phyloP scores from a whole-genome alignment of 2,329 filamentous ascomycete species.

The Cladorrhinum sp. region DNA sequence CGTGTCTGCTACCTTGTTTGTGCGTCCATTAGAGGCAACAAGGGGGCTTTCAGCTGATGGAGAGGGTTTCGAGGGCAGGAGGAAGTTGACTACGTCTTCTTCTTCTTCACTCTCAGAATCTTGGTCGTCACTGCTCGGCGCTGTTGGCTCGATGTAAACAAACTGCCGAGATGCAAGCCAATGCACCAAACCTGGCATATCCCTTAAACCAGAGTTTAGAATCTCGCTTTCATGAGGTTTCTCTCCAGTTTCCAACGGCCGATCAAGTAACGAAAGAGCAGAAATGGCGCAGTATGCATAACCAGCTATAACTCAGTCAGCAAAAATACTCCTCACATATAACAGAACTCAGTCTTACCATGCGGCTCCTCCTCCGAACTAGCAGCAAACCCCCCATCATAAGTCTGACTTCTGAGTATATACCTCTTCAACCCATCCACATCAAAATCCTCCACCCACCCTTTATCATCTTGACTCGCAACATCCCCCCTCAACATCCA shows the following conservation, averaged over 20 bases:
- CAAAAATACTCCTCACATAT: not conserved
- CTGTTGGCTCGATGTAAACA: slow-evolving; percentile 46
- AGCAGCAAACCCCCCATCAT: slow-evolving; percentile 82
- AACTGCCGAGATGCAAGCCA: slow-evolving; percentile 63
- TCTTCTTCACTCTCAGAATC: slow-evolving; percentile 45
- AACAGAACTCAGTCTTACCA: slow-evolving; percentile 46
- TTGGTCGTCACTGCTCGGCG: slow-evolving; percentile 38
- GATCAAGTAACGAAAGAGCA: slow-evolving; percentile 71
- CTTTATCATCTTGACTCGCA: slow-evolving; percentile 48
- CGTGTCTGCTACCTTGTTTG: slow-evolving; percentile 89
- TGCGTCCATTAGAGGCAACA: slow-evolving; percentile 83
- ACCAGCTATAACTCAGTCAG: slow-evolving; percentile 57
- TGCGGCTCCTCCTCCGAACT: slow-evolving; percentile 78
- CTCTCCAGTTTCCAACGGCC: slow-evolving; percentile 43
- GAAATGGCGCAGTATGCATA: slow-evolving; percentile 87
- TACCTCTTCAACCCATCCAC: slow-evolving; percentile 67
- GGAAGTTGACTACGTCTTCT: slow-evolving; percentile 32
- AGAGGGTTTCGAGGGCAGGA: slow-evolving; percentile 27
- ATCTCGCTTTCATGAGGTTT: slow-evolving; percentile 31
- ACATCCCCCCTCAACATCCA: slow-evolving; percentile 72
- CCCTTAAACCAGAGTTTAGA: slow-evolving; percentile 40
- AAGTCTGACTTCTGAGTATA: slow-evolving; percentile 70
- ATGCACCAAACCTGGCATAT: slow-evolving; percentile 37
- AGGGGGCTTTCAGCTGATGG: slow-evolving; percentile 29
- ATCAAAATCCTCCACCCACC: slow-evolving; percentile 69